Conservation (phyloP, 2,329 filamentous ascomycete species). For the Aureobasidium sp. region DNA sequence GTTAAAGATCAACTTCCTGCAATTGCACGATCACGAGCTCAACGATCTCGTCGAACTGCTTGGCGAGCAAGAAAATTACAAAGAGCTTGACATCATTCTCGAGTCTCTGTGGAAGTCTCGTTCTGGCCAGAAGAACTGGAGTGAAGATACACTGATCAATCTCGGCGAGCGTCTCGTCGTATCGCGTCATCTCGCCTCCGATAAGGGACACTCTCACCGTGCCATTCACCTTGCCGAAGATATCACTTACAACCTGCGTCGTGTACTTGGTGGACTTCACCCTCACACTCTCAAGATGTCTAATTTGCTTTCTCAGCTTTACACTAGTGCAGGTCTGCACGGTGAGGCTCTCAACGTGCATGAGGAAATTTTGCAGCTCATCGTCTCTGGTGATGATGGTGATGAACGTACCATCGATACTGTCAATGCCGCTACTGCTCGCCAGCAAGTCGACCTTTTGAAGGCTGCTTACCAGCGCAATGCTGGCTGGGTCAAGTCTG, state of each 20-base stretch:
- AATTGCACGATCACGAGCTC: conserved; percentile 40
- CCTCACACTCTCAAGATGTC: conserved; percentile 44
- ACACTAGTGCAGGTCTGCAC: conserved; percentile 30
- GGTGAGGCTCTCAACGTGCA: conserved; percentile 31
- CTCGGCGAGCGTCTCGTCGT: conserved; percentile 49
- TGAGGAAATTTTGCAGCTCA: conserved; percentile 26
- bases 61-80: conserved; percentile 42
- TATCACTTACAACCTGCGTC: conserved; percentile 50
- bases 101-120: conserved; percentile 42
- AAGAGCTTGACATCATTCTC: conserved; percentile 40
- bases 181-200: conserved; percentile 43
- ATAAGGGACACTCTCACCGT: conserved; percentile 34
- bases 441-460: conserved; percentile 32
- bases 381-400: conserved; percentile 22
- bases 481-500: conserved; percentile 42
- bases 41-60: conserved; percentile 41
- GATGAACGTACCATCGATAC: conserved; percentile 19
- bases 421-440: conserved; percentile 25
- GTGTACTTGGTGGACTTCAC: conserved; percentile 45
- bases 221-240: conserved; percentile 45
- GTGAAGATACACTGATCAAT: conserved; percentile 41
- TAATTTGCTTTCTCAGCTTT: conserved; percentile 44
- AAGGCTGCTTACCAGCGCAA: conserved; percentile 37
- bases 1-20: conserved; percentile 39
- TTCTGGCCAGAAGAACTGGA: conserved; percentile 40